A percentile compares a stretch with the other conserved stretches of the same genome.
Evolutionary conservation across 2,329 filamentous ascomycete genomes (phyloP).

Genomic region (Sporothrix luriei): DNA sequence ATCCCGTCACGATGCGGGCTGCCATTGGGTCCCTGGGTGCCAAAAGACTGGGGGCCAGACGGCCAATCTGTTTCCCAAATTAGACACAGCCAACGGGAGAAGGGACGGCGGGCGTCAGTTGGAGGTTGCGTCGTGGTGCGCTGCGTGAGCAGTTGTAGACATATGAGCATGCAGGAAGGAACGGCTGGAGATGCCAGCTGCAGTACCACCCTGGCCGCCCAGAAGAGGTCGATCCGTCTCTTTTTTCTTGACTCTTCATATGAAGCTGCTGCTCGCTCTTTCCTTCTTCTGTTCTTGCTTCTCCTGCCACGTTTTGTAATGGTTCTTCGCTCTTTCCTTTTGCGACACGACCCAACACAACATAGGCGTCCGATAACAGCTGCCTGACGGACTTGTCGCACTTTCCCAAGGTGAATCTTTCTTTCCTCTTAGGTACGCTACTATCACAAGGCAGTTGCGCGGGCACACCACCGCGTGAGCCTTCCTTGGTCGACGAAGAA

Average conservation of each 20-base stretch:
- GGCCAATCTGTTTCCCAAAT: conserved; percentile 28
- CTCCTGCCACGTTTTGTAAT: not conserved
- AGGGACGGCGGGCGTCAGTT: not conserved
- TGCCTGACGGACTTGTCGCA: not conserved
- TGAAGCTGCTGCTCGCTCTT: conserved; percentile 7
- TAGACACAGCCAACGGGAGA: conserved; percentile 23
- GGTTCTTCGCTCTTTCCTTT: not conserved
- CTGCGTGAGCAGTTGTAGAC: not conserved
- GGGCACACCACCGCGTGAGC: not conserved
- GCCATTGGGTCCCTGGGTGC: conserved; percentile 14
- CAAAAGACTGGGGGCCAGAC: not conserved
- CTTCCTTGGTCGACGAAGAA: not conserved
- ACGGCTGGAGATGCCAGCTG: conserved; percentile 21
- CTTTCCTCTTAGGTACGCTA: not conserved
- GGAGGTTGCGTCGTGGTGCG: too few relatives aligned
- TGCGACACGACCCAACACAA: not conserved
- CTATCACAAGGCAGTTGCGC: not conserved
- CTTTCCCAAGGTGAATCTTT: conserved; percentile 1
- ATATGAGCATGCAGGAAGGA: conserved; percentile 5
- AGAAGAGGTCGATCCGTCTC: not conserved
- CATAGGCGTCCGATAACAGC: not conserved
- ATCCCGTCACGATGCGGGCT: conserved; percentile 19
- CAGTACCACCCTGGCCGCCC: conserved; percentile 26
- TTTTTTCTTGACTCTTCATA: conserved; percentile 6
- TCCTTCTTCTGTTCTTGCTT: not conserved